These are phyloP conservation scores for Septoria linicola DNA, from an alignment of 2,329 filamentous ascomycete genomes.

Conservation along the genomic window DNA sequence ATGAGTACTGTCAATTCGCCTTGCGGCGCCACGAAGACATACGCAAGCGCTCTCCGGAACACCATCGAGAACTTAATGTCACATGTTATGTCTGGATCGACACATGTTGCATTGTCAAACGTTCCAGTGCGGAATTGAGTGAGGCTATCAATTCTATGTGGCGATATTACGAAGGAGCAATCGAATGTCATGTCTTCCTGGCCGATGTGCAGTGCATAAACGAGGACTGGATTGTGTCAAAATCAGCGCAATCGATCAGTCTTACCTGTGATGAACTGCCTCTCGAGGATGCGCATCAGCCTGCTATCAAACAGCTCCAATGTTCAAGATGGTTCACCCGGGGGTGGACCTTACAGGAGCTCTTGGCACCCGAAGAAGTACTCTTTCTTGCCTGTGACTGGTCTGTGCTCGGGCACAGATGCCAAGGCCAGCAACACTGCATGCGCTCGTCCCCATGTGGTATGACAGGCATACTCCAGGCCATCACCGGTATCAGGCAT, in stretches of 20 bases:
- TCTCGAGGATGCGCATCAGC: neutral
- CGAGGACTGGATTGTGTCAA: too few relatives aligned
- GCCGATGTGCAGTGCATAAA: too few relatives aligned
- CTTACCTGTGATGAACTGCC: too few relatives aligned
- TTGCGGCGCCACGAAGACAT: too few relatives aligned
- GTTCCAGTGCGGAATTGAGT: neutral
- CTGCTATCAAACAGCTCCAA: neutral
- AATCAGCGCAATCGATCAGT: too few relatives aligned
- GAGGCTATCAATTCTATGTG: slow-evolving; percentile 9
- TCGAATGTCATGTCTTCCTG: neutral
- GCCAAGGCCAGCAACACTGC: neutral
- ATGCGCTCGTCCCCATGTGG: neutral
- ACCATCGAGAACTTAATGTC: too few relatives aligned
- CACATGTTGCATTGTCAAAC: slow-evolving; percentile 1
- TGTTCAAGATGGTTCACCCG: neutral
- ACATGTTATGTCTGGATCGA: slow-evolving; percentile 4
- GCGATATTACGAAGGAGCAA: neutral
- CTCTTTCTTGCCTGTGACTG: neutral
- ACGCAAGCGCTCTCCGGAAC: too few relatives aligned
- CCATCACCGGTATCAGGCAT: neutral
- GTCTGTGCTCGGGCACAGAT: neutral
- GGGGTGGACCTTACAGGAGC: slow-evolving; percentile 1
- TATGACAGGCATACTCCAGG: neutral
- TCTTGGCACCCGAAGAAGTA: neutral
- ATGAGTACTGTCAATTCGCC: too few relatives aligned